A percentile compares a stretch with the other conserved stretches of the same genome.
These are phyloP conservation scores for Heterobasidion parviporum DNA, from an alignment of 1,284 basidiomycete genomes.

Conservation along the genomic window DNA sequence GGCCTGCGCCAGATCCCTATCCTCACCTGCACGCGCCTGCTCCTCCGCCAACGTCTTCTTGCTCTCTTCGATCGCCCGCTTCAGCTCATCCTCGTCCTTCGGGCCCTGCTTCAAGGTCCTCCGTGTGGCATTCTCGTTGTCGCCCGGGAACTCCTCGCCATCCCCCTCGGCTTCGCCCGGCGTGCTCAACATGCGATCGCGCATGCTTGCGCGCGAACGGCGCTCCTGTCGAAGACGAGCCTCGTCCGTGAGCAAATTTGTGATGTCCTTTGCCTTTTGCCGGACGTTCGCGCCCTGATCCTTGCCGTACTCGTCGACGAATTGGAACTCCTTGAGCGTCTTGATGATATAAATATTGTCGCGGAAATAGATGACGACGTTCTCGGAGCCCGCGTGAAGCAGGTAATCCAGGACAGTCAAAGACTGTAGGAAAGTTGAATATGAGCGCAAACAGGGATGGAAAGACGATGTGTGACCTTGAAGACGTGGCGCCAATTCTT, in stretches of 20 bases:
- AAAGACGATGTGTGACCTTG: constrained; percentile 51
- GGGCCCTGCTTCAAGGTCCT: constrained; percentile 10
- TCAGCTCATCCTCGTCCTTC: constrained; percentile 66
- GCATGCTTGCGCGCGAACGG: constrained; percentile 81
- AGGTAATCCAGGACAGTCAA: constrained; percentile 96
- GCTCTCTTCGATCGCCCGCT: constrained; percentile 80
- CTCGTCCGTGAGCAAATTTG: constrained; percentile 91
- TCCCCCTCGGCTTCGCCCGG: constrained; percentile 40
- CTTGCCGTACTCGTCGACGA: constrained; percentile 90
- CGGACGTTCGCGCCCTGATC: constrained; percentile 98
- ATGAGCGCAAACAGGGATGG: neutral
- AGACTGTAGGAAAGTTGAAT: constrained; percentile 41
- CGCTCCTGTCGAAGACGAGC: constrained; percentile 81
- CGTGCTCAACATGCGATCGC: constrained; percentile 88
- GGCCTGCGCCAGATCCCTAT: constrained; percentile 75
- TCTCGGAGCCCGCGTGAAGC: constrained; percentile 94
- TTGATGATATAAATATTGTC: constrained; percentile 99
- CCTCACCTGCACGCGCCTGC: constrained; percentile 55
- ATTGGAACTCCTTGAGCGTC: constrained; percentile 98
- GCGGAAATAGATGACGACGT: constrained; percentile 96
- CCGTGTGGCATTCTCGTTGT: constrained; percentile 43
- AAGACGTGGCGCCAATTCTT: constrained; percentile 99
- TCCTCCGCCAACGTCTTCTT: constrained; percentile 75
- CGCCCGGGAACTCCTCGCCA: constrained; percentile 32
- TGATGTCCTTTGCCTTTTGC: constrained; percentile 99